These are phyloP conservation scores for Entomophthora muscae DNA, from an alignment of 371 early-diverging fungal genomes.

Conservation along the genomic window DNA sequence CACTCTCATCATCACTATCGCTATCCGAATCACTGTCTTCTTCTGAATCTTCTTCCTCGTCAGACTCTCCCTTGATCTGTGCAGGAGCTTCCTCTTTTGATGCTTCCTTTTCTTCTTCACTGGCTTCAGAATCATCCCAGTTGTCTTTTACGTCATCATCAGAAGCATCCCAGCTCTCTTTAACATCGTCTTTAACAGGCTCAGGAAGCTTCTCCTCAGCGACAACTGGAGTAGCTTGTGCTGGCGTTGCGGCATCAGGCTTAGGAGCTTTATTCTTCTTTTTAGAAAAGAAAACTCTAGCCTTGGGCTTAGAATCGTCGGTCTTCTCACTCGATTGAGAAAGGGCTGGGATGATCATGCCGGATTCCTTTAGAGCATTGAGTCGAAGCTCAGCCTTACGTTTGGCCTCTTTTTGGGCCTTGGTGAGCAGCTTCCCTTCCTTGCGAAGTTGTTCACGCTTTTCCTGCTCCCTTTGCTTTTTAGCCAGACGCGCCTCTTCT, in stretches of 20 bases:
- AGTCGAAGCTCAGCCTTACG: slow-evolving; percentile 48
- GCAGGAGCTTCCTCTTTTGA: slow-evolving; percentile 18
- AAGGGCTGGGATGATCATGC: slow-evolving; percentile 65
- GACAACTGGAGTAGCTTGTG: slow-evolving; percentile 13
- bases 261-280: slow-evolving; percentile 32
- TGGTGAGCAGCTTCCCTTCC: slow-evolving; percentile 81
- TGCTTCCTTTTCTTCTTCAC: slow-evolving; percentile 12
- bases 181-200: slow-evolving; percentile 14
- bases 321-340: slow-evolving; percentile 16
- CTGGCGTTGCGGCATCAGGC: slow-evolving; percentile 14
- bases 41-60: slow-evolving; percentile 23
- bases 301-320: slow-evolving; percentile 20
- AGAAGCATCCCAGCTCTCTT: too few species aligned
- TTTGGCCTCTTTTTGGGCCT: slow-evolving; percentile 81
- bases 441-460: slow-evolving; percentile 79
- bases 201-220: slow-evolving; percentile 23
- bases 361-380: slow-evolving; percentile 61
- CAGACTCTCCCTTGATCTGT: slow-evolving; percentile 16
- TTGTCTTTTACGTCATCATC: slow-evolving; percentile 17
- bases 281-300: slow-evolving; percentile 27
- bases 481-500: slow-evolving; percentile 39
- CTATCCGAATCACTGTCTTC: slow-evolving; percentile 20
- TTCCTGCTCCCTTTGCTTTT: slow-evolving; percentile 57
- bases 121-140: slow-evolving; percentile 20
- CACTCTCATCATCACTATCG: slow-evolving; percentile 33